Conservation (phyloP, 352 stramenopile species). For the Pythium rishiriense region DNA sequence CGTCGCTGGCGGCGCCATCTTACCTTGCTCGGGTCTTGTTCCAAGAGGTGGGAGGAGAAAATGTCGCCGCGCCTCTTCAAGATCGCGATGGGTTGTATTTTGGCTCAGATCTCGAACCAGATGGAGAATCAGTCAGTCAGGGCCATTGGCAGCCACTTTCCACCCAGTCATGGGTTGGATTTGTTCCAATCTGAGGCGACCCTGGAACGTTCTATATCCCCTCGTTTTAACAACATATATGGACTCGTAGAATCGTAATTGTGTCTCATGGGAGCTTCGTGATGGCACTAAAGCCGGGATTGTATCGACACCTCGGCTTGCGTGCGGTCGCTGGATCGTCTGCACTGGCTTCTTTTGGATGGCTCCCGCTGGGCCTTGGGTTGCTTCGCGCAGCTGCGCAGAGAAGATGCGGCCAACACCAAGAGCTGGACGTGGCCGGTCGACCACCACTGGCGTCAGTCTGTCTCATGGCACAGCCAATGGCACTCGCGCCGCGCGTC, state of each 20-base stretch:
- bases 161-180: neutral
- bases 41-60: too few species aligned
- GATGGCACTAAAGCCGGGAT: conserved; percentile 3
- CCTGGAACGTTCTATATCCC: conserved; percentile 5
- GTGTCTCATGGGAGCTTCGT: too few species aligned
- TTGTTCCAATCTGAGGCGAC: conserved; percentile 11
- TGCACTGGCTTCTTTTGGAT: conserved; percentile 30
- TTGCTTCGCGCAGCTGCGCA: conserved; percentile 23
- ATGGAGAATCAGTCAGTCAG: neutral
- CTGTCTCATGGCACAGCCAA: conserved; percentile 17
- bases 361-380: conserved; percentile 4
- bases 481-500: neutral
- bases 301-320: conserved; percentile 6
- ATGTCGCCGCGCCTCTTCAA: conserved; percentile 4
- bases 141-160: neutral
- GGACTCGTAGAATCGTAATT: too few species aligned
- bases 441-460: conserved; percentile 12
- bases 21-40: neutral
- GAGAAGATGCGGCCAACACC: conserved; percentile 8
- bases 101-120: neutral
- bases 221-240: conserved; percentile 22
- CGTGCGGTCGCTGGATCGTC: conserved; percentile 25
- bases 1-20: neutral
- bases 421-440: conserved; percentile 2
- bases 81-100: neutral